Percentiles rank a stretch among this genome's conserved stretches.
Evolutionary conservation across 768 basidiomycete genomes (phyloP).

Genomic region (Leccinellum luteum): DNA sequence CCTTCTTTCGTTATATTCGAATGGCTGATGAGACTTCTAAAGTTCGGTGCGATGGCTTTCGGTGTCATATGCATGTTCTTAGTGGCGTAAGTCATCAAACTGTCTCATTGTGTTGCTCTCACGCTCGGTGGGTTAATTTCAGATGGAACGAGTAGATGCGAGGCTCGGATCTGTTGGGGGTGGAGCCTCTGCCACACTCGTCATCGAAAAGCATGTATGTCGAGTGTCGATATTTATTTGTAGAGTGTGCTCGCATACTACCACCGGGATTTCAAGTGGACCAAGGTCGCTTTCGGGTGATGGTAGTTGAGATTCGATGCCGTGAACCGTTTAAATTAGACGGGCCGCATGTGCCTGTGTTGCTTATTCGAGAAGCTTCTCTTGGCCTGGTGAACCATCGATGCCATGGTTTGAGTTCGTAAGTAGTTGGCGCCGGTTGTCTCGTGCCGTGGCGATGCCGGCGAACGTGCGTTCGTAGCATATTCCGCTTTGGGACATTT

Average conservation of each 20-base stretch:
- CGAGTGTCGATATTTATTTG: background rate
- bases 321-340: slow-evolving; percentile 30
- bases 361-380: slow-evolving; percentile 9
- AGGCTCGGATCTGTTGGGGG: slow-evolving; percentile 7
- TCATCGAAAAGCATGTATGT: background rate
- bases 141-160: slow-evolving; percentile 76
- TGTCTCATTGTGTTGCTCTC: slow-evolving; percentile 16
- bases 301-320: slow-evolving; percentile 17
- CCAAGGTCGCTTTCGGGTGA: background rate
- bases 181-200: slow-evolving; percentile 1
- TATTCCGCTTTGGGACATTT: slow-evolving; percentile 26
- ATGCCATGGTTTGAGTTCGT: slow-evolving; percentile 13
- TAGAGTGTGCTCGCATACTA: slow-evolving; percentile 8
- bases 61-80: slow-evolving; percentile 90
- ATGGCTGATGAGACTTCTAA: slow-evolving; percentile 25
- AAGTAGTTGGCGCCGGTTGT: slow-evolving; percentile 12
- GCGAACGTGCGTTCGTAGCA: slow-evolving; percentile 38
- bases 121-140: slow-evolving; percentile 19
- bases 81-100: slow-evolving; percentile 69
- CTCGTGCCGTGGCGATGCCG: slow-evolving; percentile 27
- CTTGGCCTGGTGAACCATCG: background rate
- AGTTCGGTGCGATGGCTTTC: slow-evolving; percentile 92
- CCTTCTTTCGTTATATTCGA: slow-evolving; percentile 11
- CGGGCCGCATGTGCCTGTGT: slow-evolving; percentile 12
- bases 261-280: background rate